Evolutionary conservation across 352 stramenopile genomes (phyloP).

Genomic region (Pythium phragmiticola): DNA sequence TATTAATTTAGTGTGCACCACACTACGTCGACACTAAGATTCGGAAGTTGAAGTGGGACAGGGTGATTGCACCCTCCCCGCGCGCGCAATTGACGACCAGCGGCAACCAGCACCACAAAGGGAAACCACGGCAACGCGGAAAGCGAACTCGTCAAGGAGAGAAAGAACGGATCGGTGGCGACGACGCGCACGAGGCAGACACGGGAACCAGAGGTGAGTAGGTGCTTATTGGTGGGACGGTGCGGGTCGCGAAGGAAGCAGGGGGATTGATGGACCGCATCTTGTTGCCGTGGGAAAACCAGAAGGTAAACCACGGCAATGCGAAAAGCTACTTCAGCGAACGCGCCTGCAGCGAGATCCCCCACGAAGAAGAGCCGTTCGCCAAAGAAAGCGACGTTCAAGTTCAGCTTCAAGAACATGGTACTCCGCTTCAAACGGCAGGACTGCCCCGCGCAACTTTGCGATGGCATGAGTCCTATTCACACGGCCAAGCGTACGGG

Average conservation of each 20-base stretch:
- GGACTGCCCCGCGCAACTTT: not conserved
- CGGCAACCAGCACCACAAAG: constrained; percentile 6
- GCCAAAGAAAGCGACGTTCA: constrained; percentile 13
- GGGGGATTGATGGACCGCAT: not conserved
- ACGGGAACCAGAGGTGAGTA: not conserved
- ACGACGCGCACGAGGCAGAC: not conserved
- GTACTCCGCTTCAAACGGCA: not conserved
- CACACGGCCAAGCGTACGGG: not conserved
- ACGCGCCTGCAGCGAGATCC: not conserved
- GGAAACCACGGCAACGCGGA: constrained; percentile 2
- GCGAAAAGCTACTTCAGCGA: not conserved
- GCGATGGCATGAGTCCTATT: constrained; percentile 11
- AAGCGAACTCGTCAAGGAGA: not conserved
- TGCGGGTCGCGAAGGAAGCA: not conserved
- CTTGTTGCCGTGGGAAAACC: not conserved
- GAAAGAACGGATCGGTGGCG: not conserved
- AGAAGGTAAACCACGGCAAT: constrained; percentile 1
- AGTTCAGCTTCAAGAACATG: constrained; percentile 15
- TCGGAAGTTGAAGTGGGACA: constrained; percentile 30
- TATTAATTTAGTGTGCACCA: constrained; percentile 9
- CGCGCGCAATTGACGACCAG: not conserved
- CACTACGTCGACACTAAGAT: constrained; percentile 6
- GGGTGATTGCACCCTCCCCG: constrained; percentile 1
- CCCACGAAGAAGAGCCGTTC: constrained; percentile 11
- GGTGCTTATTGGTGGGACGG: not conserved